Conservation (phyloP, 495 filamentous ascomycete species). For the Neurospora tetraspora region DNA sequence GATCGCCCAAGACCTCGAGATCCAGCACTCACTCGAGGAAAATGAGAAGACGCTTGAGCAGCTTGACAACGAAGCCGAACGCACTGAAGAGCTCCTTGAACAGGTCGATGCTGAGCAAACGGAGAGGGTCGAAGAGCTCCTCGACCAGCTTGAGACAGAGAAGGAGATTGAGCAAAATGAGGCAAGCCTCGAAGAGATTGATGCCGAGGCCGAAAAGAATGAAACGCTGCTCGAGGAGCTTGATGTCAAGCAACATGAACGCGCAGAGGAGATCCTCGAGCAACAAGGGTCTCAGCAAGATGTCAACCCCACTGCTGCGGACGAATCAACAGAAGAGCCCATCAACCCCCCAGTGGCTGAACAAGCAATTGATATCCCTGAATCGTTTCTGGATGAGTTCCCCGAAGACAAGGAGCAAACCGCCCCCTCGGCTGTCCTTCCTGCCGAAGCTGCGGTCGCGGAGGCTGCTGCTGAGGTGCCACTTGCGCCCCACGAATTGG, state of each 20-base stretch:
- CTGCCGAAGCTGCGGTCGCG: not conserved
- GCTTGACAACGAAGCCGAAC: not conserved
- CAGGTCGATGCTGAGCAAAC: not conserved
- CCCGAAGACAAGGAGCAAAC: not conserved
- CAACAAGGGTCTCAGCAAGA: not conserved
- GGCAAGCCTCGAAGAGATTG: not conserved
- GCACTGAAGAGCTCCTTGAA: not conserved
- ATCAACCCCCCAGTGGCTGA: not conserved
- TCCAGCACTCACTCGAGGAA: not conserved
- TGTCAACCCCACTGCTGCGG: not conserved
- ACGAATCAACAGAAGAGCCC: not conserved
- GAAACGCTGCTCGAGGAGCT: not conserved
- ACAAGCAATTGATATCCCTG: not conserved
- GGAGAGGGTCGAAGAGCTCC: not conserved
- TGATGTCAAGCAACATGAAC: not conserved
- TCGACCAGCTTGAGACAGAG: not conserved
- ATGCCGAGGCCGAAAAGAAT: not conserved
- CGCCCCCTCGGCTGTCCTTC: not conserved
- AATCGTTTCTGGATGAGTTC: not conserved
- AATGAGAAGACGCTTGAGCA: not conserved
- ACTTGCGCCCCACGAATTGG: not conserved
- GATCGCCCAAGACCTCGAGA: not conserved
- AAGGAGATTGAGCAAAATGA: not conserved
- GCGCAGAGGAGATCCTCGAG: not conserved
- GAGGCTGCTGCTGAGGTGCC: not conserved